A percentile compares a stretch with the other conserved stretches of the same genome.
Evolutionary conservation across 2,329 filamentous ascomycete species (phyloP).

Genomic region (Akanthomyces uredinophilus): DNA sequence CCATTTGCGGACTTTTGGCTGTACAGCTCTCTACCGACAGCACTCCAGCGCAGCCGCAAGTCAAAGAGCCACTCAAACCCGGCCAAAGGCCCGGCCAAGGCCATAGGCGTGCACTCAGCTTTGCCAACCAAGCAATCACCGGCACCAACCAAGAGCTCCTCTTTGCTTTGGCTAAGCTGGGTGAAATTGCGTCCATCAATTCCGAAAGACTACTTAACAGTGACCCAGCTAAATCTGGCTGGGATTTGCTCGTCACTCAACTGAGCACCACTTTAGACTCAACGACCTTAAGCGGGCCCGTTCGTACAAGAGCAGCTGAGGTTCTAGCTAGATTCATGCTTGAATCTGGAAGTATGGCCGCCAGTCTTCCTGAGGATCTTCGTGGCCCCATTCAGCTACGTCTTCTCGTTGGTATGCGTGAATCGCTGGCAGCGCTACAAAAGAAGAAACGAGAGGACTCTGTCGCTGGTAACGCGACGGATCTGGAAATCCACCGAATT

Average conservation of each 20-base stretch:
- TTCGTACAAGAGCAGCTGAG: slow-evolving; percentile 57
- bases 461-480: slow-evolving; percentile 56
- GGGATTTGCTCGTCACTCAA: slow-evolving; percentile 60
- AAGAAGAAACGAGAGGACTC: slow-evolving; percentile 46
- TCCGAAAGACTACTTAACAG: slow-evolving; percentile 67
- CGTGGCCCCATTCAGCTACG: slow-evolving; percentile 64
- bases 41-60: slow-evolving; percentile 16
- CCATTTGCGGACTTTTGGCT: slow-evolving; percentile 67
- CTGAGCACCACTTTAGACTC: slow-evolving; percentile 48
- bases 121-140: slow-evolving; percentile 39
- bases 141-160: slow-evolving; percentile 57
- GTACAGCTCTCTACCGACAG: slow-evolving; percentile 20
- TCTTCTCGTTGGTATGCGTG: slow-evolving; percentile 61
- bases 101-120: slow-evolving; percentile 43
- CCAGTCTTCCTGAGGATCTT: slow-evolving; percentile 43
- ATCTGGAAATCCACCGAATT: slow-evolving; percentile 75
- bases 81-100: slow-evolving; percentile 24
- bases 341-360: slow-evolving; percentile 53
- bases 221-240: slow-evolving; percentile 65
- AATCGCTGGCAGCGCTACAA: slow-evolving; percentile 53
- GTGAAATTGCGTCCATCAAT: slow-evolving; percentile 69
- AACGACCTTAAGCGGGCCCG: slow-evolving; percentile 41
- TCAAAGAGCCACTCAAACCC: slow-evolving; percentile 1
- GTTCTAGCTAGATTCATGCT: slow-evolving; percentile 55
- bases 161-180: slow-evolving; percentile 67